A percentile compares a stretch with the other conserved stretches of the same genome.
These are phyloP conservation scores for Arthrobotrys megalospora DNA, from an alignment of 2,329 filamentous ascomycete genomes.

Conservation along the genomic window DNA sequence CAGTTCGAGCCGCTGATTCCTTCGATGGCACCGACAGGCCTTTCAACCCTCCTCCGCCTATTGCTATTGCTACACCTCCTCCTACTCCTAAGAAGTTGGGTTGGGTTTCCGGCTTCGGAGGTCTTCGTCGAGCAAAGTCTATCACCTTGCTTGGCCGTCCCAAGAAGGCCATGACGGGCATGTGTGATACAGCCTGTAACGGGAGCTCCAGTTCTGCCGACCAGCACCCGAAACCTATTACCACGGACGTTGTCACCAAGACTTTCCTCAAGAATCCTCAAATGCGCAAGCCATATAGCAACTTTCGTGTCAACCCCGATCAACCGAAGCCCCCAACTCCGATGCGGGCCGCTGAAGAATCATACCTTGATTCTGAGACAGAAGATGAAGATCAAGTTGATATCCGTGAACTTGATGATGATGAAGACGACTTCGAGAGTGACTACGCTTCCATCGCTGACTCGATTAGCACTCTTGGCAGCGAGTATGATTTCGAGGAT, in stretches of 20 bases:
- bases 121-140: slow-evolving; percentile 45
- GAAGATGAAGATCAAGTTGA: slow-evolving; percentile 37
- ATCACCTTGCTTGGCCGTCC: slow-evolving; percentile 30
- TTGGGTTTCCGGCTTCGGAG: slow-evolving; percentile 36
- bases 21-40: slow-evolving; percentile 43
- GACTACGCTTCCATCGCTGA: slow-evolving; percentile 53
- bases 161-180: slow-evolving; percentile 42
- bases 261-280: slow-evolving; percentile 57
- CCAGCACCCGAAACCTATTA: slow-evolving; percentile 40
- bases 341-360: slow-evolving; percentile 35
- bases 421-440: slow-evolving; percentile 30
- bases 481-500: slow-evolving; percentile 53
- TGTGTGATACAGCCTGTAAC: slow-evolving; percentile 37
- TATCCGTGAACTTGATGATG: slow-evolving; percentile 4
- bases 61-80: slow-evolving; percentile 7
- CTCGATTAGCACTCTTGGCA: slow-evolving; percentile 54
- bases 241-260: slow-evolving; percentile 23
- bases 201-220: slow-evolving; percentile 39
- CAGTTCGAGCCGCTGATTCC: slow-evolving; percentile 43
- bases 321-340: slow-evolving; percentile 40
- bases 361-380: slow-evolving; percentile 48
- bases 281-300: slow-evolving; percentile 56
- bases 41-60: slow-evolving; percentile 4
- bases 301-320: slow-evolving; percentile 47
- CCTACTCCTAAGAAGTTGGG: slow-evolving; percentile 42